Evolutionary conservation across 176 grass and related monocot genomes (phyloP).

Genomic region (Lolium multiflorum): DNA sequence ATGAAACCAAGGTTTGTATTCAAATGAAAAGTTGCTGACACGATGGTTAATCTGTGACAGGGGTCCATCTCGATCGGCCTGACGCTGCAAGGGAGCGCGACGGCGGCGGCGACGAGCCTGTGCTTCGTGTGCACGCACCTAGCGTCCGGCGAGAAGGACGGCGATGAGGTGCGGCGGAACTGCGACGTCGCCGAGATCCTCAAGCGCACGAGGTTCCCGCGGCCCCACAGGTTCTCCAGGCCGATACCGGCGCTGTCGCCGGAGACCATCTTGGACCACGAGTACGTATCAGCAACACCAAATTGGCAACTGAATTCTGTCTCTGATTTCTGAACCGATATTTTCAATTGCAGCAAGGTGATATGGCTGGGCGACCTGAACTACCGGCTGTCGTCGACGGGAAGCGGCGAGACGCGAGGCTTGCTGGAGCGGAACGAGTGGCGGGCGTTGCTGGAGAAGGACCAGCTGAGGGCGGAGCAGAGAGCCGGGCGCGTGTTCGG

Average conservation of each 20-base stretch:
- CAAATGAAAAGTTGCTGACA: background rate
- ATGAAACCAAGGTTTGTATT: background rate
- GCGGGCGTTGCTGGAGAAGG: constrained; percentile 65
- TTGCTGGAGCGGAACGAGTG: constrained; percentile 69
- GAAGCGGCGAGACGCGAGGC: constrained; percentile 31
- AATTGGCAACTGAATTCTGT: background rate
- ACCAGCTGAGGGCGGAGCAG: constrained; percentile 77
- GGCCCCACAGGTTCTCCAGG: background rate
- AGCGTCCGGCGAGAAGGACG: constrained; percentile 90
- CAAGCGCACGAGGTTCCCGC: constrained; percentile 70
- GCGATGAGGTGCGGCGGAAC: constrained; percentile 82
- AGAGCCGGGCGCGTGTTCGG: constrained; percentile 70
- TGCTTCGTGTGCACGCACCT: constrained; percentile 96
- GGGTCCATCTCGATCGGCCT: constrained; percentile 92
- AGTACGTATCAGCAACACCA: constrained; percentile 45
- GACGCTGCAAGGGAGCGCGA: constrained; percentile 48
- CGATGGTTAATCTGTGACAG: constrained; percentile 3
- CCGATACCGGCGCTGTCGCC: constrained; percentile 25
- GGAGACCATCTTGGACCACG: constrained; percentile 86
- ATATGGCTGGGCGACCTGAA: constrained; percentile 95
- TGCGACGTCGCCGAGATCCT: constrained; percentile 77
- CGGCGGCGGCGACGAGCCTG: constrained; percentile 29
- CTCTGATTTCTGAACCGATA: background rate
- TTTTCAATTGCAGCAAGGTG: constrained; percentile 58
- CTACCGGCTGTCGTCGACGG: constrained; percentile 54